A percentile compares a stretch with the other conserved stretches of the same genome.
Evolutionary conservation across 306 rosid species (phyloP).

Genomic region (Pterocarpus macrocarpus): DNA sequence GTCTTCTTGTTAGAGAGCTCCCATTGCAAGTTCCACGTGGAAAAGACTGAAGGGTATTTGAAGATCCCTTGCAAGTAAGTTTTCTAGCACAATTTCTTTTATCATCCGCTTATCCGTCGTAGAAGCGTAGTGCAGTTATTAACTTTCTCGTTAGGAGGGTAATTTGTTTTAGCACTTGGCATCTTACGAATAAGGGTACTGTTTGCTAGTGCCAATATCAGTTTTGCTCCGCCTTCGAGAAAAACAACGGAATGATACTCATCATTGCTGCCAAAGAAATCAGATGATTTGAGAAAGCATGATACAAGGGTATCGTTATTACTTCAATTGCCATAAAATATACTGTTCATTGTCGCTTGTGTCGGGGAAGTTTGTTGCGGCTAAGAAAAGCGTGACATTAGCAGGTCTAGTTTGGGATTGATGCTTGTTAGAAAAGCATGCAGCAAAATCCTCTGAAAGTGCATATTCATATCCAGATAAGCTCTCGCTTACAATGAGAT

Average conservation of each 20-base stretch:
- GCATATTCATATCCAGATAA: background rate
- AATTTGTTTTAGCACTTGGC: background rate
- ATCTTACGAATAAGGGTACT: background rate
- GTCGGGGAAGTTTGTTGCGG: background rate
- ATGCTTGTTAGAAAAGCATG: background rate
- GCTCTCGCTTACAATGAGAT: background rate
- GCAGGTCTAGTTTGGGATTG: background rate
- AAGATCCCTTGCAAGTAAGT: too few species aligned
- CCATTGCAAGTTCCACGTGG: too few species aligned
- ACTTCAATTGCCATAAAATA: conserved; percentile 6
- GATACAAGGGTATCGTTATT: background rate
- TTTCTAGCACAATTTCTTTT: too few species aligned
- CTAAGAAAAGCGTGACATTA: background rate
- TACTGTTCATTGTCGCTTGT: conserved; percentile 1
- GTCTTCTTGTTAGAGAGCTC: too few species aligned
- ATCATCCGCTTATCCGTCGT: too few species aligned
- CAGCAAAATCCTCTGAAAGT: background rate
- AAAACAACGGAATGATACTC: conserved; percentile 43
- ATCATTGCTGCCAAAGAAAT: conserved; percentile 49
- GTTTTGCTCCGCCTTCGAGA: conserved; percentile 63
- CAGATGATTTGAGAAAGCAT: conserved; percentile 16
- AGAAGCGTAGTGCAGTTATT: background rate
- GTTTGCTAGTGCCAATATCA: conserved; percentile 59
- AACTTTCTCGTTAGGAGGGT: background rate
- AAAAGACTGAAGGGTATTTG: too few species aligned